Percentiles rank a stretch among this genome's conserved stretches.
phyloP scores from a whole-genome alignment of 305 asterid species.

The Plantago coronopus region DNA sequence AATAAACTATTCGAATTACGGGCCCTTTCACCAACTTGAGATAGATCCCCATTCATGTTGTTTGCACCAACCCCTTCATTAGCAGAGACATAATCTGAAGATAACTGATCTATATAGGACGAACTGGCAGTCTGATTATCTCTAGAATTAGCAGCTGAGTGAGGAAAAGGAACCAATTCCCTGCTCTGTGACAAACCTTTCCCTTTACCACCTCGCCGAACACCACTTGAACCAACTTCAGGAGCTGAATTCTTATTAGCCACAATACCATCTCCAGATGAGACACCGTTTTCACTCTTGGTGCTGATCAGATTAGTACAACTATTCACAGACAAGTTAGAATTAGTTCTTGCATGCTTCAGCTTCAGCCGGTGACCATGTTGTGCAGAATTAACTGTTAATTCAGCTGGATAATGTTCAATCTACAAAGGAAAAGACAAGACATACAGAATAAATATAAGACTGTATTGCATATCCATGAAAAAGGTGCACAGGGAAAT shows the following conservation, averaged over 20 bases:
- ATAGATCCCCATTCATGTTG: constrained; percentile 27
- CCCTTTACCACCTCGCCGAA: constrained; percentile 34
- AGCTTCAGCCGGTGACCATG: constrained; percentile 37
- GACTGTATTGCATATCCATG: constrained; percentile 18
- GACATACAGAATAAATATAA: constrained; percentile 26
- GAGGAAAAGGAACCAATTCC: constrained; percentile 46
- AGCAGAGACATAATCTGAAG: constrained; percentile 30
- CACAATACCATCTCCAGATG: constrained; percentile 35
- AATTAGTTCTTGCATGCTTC: constrained; percentile 36
- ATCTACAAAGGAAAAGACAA: constrained; percentile 41
- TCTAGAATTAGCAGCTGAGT: constrained; percentile 25
- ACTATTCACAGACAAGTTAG: constrained; percentile 29
- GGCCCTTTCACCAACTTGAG: constrained; percentile 32
- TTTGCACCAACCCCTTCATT: constrained; percentile 25
- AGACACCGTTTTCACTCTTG: constrained; percentile 38
- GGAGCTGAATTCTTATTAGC: constrained; percentile 33
- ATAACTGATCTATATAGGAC: constrained; percentile 39
- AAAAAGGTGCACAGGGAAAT: neutral
- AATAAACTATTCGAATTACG: constrained; percentile 26
- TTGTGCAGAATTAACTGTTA: constrained; percentile 47
- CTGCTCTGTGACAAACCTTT: constrained; percentile 45
- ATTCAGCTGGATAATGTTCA: constrained; percentile 75
- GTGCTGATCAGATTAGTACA: constrained; percentile 34
- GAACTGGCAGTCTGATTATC: constrained; percentile 49
- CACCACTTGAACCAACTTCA: constrained; percentile 34